Conservation (phyloP, 108 stramenopile species). For the Cyclotella sp. region DNA sequence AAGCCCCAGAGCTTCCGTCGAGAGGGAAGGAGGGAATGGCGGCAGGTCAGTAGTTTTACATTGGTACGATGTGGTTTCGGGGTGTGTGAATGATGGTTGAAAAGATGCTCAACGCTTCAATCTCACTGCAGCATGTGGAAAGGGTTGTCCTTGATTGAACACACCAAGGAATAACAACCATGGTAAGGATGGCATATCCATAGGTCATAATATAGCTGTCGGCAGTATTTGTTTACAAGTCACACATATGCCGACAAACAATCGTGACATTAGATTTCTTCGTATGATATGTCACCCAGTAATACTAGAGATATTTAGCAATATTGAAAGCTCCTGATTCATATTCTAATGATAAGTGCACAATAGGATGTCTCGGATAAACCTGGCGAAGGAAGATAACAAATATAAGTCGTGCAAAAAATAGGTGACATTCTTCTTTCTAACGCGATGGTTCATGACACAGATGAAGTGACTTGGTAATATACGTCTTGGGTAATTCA, state of each 20-base stretch:
- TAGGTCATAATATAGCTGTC: constrained; percentile 56
- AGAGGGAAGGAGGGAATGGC: constrained; percentile 24
- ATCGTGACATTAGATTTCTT: constrained; percentile 74
- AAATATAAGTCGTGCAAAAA: constrained; percentile 34
- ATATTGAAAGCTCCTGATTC: constrained; percentile 52
- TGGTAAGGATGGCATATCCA: no score
- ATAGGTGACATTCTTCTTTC: neutral
- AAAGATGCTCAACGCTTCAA: constrained; percentile 53
- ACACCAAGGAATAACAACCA: neutral
- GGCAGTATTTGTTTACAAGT: constrained; percentile 52
- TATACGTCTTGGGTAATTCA: neutral
- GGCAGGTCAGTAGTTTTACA: constrained; percentile 47
- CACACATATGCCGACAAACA: constrained; percentile 76
- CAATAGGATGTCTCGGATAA: constrained; percentile 53
- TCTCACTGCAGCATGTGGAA: constrained; percentile 45
- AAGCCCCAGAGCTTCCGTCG: constrained; percentile 26
- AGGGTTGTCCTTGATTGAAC: constrained; percentile 39
- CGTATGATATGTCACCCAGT: constrained; percentile 68
- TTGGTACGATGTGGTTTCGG: constrained; percentile 40
- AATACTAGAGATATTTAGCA: constrained; percentile 56
- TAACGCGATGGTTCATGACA: no score
- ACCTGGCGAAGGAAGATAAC: constrained; percentile 53
- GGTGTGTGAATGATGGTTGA: constrained; percentile 21
- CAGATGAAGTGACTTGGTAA: neutral
- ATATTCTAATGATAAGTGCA: constrained; percentile 41